Percentiles rank a stretch among this genome's conserved stretches.
Conservation (phyloP, 371 early-diverging fungal species). For the Smittium culicis region DNA sequence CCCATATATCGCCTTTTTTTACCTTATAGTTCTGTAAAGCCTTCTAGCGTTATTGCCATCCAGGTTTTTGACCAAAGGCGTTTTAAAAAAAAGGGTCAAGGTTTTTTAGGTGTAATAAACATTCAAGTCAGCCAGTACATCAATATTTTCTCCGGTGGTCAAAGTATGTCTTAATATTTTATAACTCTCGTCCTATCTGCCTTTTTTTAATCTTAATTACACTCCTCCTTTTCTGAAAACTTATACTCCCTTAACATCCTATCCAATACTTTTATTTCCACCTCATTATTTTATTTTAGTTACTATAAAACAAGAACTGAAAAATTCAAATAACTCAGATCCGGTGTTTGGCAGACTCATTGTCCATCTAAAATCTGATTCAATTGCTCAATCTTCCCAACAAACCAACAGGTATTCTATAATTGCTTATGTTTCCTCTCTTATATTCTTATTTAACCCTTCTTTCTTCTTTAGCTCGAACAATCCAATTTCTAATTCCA, state of each 20-base stretch:
- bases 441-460: not conserved
- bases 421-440: not conserved
- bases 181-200: too few relatives aligned
- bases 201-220: not conserved
- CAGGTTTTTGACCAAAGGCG: slow-evolving; percentile 94
- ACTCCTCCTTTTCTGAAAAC: slow-evolving; percentile 5
- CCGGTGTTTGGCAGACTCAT: slow-evolving; percentile 68
- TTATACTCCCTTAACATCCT: slow-evolving; percentile 9
- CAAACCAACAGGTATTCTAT: not conserved
- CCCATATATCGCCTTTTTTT: not conserved
- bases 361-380: slow-evolving; percentile 18
- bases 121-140: slow-evolving; percentile 66
- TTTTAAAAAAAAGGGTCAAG: slow-evolving; percentile 81
- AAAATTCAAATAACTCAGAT: slow-evolving; percentile 64
- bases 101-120: slow-evolving; percentile 87
- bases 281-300: slow-evolving; percentile 36
- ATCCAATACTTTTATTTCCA: slow-evolving; percentile 1
- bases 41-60: slow-evolving; percentile 63
- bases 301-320: slow-evolving; percentile 71
- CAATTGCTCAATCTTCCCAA: not conserved
- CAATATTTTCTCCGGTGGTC: slow-evolving; percentile 47
- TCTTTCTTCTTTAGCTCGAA: too few relatives aligned
- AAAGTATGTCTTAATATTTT: slow-evolving; percentile 36
- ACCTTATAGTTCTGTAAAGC: not conserved
- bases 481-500: too few relatives aligned